Percentiles rank a stretch among this genome's conserved stretches.
phyloP scores from a whole-genome alignment of 192 early-diverging fungal genomes.

The Linnemannia hyalina region DNA sequence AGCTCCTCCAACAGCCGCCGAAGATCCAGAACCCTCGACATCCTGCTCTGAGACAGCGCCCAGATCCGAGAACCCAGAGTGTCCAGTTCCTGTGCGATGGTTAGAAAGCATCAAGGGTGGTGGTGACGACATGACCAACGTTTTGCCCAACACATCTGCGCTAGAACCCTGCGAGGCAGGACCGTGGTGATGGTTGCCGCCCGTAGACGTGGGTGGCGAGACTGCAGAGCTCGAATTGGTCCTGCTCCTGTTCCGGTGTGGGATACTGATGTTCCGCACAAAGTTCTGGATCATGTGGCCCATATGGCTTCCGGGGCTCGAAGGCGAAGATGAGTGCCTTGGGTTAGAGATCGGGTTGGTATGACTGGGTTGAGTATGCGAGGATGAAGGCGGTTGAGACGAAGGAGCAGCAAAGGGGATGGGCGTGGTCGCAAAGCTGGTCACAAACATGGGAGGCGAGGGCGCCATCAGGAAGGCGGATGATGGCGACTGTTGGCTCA shows the following conservation, averaged over 20 bases:
- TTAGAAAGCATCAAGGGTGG: neutral
- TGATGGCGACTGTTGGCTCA: constrained; percentile 44
- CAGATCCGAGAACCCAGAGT: constrained; percentile 32
- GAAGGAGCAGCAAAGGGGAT: constrained; percentile 29
- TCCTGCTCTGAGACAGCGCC: constrained; percentile 44
- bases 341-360: neutral
- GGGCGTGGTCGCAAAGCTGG: constrained; percentile 31
- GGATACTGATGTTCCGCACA: constrained; percentile 48
- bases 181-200: neutral
- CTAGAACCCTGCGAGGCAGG: neutral
- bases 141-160: constrained; percentile 46
- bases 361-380: neutral
- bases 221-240: constrained; percentile 49
- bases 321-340: neutral
- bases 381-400: neutral
- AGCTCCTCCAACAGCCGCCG: neutral
- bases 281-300: constrained; percentile 53
- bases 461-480: constrained; percentile 49
- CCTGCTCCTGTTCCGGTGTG: constrained; percentile 48
- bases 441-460: constrained; percentile 43
- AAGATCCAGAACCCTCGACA: neutral
- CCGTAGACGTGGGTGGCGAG: constrained; percentile 8
- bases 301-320: constrained; percentile 41
- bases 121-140: constrained; percentile 33
- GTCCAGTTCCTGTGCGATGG: constrained; percentile 7